Evolutionary conservation across 768 basidiomycete species (phyloP).

Genomic region (Terana coerulea): DNA sequence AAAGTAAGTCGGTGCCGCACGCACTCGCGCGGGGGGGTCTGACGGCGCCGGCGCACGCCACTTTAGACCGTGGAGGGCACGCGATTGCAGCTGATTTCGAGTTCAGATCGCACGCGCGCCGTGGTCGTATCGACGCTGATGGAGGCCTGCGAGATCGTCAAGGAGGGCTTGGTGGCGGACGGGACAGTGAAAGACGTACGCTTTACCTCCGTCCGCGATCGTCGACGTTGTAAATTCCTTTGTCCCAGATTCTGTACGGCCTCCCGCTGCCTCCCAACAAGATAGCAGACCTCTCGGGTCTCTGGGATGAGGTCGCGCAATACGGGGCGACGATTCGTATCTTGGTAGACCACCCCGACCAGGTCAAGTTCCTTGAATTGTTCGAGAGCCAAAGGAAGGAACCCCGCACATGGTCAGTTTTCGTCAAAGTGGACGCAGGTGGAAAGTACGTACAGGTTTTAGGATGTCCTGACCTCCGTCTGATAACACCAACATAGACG

Average conservation of each 20-base stretch:
- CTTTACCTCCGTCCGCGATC: slow-evolving; percentile 6
- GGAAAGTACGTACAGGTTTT: slow-evolving; percentile 51
- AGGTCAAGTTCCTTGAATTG: slow-evolving; percentile 59
- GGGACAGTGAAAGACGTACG: slow-evolving; percentile 76
- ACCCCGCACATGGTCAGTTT: slow-evolving; percentile 63
- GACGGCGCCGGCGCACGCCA: neutral
- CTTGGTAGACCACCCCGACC: slow-evolving; percentile 73
- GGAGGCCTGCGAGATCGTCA: slow-evolving; percentile 76
- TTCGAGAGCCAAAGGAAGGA: slow-evolving; percentile 44
- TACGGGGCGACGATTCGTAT: slow-evolving; percentile 62
- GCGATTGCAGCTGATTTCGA: slow-evolving; percentile 59
- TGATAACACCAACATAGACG: slow-evolving; percentile 43
- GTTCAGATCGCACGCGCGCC: slow-evolving; percentile 48
- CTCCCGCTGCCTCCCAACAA: slow-evolving; percentile 71
- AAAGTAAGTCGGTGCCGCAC: slow-evolving; percentile 43
- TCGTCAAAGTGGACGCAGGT: slow-evolving; percentile 79
- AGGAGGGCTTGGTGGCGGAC: slow-evolving; percentile 64
- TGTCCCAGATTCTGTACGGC: slow-evolving; percentile 72
- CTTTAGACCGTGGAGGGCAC: slow-evolving; percentile 73
- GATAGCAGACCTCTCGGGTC: slow-evolving; percentile 59
- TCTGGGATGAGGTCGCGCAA: slow-evolving; percentile 52
- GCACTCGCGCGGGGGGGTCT: neutral
- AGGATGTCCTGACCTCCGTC: slow-evolving; percentile 15
- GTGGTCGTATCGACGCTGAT: slow-evolving; percentile 80
- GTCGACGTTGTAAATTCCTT: neutral